Evolutionary conservation across 495 filamentous ascomycete species (phyloP).

Genomic region (Durotheca rogersii): DNA sequence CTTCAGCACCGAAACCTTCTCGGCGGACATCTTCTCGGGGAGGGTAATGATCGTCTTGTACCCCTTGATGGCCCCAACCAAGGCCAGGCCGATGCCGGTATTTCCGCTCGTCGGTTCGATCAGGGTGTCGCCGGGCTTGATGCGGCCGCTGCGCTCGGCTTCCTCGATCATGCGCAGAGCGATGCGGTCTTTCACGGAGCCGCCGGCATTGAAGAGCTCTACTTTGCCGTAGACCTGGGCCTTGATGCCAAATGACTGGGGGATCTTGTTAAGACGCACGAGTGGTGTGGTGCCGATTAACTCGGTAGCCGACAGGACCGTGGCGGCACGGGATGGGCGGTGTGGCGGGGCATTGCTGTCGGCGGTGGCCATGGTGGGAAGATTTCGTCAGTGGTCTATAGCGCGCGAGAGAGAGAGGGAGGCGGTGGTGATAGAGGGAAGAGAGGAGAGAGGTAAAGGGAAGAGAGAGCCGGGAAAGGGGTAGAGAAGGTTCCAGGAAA

Average conservation of each 20-base stretch:
- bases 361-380: slow-evolving; percentile 17
- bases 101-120: slow-evolving; percentile 99
- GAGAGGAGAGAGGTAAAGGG: neutral
- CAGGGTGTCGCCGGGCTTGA: slow-evolving; percentile 94
- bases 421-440: neutral
- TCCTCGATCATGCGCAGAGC: slow-evolving; percentile 97
- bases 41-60: slow-evolving; percentile 99
- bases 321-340: slow-evolving; percentile 29
- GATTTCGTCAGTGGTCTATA: neutral
- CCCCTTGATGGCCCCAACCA: slow-evolving; percentile 92
- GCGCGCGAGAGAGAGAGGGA: neutral
- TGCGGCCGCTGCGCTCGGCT: slow-evolving; percentile 84
- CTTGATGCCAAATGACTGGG: slow-evolving; percentile 84
- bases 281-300: slow-evolving; percentile 93
- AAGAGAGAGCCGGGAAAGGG: too few species aligned
- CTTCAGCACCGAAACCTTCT: slow-evolving; percentile 92
- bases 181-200: slow-evolving; percentile 97
- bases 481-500: too few species aligned
- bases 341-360: slow-evolving; percentile 27
- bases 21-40: slow-evolving; percentile 98
- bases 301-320: slow-evolving; percentile 48
- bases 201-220: slow-evolving; percentile 96
- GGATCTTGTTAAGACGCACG: slow-evolving; percentile 87
- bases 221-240: slow-evolving; percentile 90
- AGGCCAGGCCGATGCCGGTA: slow-evolving; percentile 93